Evolutionary conservation across 2,329 filamentous ascomycete genomes (phyloP).

Genomic region (Calycina herbarum): DNA sequence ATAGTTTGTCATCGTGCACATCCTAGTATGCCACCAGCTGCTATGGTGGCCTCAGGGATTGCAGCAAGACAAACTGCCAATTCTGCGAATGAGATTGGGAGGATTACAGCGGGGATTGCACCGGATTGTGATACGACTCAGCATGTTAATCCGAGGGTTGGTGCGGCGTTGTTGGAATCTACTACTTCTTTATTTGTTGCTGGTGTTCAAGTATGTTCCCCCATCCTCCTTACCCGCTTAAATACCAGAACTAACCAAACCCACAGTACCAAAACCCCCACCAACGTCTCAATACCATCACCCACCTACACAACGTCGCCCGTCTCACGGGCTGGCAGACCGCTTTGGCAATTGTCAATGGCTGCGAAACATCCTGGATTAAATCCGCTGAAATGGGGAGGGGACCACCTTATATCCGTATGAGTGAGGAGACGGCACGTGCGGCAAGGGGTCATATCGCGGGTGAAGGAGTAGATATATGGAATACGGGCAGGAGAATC

Average conservation of each 20-base stretch:
- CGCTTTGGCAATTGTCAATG: constrained; percentile 75
- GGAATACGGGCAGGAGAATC: constrained; percentile 52
- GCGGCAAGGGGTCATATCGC: constrained; percentile 11
- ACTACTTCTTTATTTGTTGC: constrained; percentile 85
- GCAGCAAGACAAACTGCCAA: constrained; percentile 69
- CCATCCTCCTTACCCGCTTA: background rate
- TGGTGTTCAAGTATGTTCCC: constrained; percentile 63
- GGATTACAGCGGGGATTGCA: constrained; percentile 73
- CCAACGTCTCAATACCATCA: constrained; percentile 78
- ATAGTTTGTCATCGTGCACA: constrained; percentile 82
- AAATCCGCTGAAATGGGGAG: constrained; percentile 70
- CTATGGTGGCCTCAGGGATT: constrained; percentile 78
- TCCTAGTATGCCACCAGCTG: constrained; percentile 86
- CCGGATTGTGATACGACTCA: constrained; percentile 45
- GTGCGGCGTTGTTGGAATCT: constrained; percentile 79
- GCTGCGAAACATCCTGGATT: constrained; percentile 83
- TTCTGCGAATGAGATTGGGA: constrained; percentile 74
- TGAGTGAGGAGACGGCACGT: constrained; percentile 40
- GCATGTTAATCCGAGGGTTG: constrained; percentile 73
- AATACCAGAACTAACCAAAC: constrained; percentile 10
- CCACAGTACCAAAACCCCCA: constrained; percentile 65
- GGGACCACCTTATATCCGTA: constrained; percentile 70
- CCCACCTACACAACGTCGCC: constrained; percentile 71
- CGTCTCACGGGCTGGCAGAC: constrained; percentile 86
- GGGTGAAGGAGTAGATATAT: constrained; percentile 39